Conservation (phyloP, 2,329 filamentous ascomycete genomes). For the Sporothrix pseudoabietina region DNA sequence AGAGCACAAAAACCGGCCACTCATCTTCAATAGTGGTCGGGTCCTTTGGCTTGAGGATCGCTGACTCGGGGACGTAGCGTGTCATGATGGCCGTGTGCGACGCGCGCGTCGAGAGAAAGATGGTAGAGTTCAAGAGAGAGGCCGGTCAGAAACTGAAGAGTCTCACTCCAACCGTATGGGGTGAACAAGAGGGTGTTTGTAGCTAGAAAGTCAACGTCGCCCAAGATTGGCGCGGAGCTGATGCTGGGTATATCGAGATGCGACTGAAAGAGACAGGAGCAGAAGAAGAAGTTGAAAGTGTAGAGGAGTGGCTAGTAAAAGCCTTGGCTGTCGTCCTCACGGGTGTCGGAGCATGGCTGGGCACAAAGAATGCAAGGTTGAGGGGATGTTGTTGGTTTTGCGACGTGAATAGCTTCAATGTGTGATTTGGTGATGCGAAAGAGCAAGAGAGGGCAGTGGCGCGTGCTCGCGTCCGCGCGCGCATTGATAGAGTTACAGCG, state of each 20-base stretch:
- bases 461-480: conserved; percentile 2
- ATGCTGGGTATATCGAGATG: neutral
- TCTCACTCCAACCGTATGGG: no score
- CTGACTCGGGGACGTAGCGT: conserved; percentile 25
- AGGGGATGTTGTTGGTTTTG: neutral
- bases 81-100: neutral
- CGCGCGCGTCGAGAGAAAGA: neutral
- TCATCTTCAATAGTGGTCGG: conserved; percentile 46
- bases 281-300: neutral
- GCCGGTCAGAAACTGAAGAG: no score
- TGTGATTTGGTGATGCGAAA: neutral
- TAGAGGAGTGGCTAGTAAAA: no score
- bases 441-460: neutral
- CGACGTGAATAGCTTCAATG: conserved; percentile 4
- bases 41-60: conserved; percentile 44
- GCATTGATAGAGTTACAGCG: neutral
- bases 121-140: neutral
- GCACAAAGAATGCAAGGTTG: no score
- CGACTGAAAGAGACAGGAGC: neutral
- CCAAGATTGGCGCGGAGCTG: neutral
- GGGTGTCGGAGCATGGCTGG: neutral
- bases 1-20: conserved; percentile 65
- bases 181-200: no score
- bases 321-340: neutral
- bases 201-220: neutral